These are phyloP conservation scores for Cordia subcordata DNA, from an alignment of 257 asterid species.

Conservation along the genomic window DNA sequence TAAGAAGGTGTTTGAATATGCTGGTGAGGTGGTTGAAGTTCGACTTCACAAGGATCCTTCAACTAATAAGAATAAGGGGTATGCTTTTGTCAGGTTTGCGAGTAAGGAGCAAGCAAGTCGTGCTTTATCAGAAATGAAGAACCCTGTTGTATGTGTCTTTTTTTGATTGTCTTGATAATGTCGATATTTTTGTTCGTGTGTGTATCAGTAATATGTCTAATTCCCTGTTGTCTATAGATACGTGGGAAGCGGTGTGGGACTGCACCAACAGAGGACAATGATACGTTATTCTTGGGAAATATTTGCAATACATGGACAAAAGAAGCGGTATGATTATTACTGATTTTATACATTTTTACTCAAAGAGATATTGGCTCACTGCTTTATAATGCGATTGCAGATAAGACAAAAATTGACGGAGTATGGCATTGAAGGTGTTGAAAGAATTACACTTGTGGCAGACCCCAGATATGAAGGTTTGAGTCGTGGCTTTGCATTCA, in stretches of 20 bases:
- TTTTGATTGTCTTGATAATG: neutral
- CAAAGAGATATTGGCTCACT: constrained; percentile 6
- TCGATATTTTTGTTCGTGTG: neutral
- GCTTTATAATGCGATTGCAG: constrained; percentile 21
- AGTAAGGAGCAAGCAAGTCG: constrained; percentile 51
- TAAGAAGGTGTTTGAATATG: constrained; percentile 49
- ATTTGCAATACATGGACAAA: constrained; percentile 68
- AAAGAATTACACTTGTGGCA: constrained; percentile 45
- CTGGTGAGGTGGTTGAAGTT: constrained; percentile 56
- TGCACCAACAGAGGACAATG: constrained; percentile 55
- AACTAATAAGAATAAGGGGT: constrained; percentile 61
- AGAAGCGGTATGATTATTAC: constrained; percentile 39
- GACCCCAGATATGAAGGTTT: constrained; percentile 56
- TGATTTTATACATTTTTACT: neutral
- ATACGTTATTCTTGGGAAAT: constrained; percentile 60
- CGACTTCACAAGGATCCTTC: constrained; percentile 45
- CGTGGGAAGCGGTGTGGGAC: constrained; percentile 63
- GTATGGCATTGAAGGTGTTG: constrained; percentile 50
- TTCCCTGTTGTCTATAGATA: constrained; percentile 28
- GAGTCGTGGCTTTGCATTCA: constrained; percentile 62
- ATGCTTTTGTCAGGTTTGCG: constrained; percentile 60
- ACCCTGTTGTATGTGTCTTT: constrained; percentile 50
- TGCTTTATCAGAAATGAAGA: constrained; percentile 59
- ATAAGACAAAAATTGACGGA: constrained; percentile 48
- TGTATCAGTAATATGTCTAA: neutral